phyloP scores from a whole-genome alignment of 805 yeast species.

The Clavispora vitiphila region DNA sequence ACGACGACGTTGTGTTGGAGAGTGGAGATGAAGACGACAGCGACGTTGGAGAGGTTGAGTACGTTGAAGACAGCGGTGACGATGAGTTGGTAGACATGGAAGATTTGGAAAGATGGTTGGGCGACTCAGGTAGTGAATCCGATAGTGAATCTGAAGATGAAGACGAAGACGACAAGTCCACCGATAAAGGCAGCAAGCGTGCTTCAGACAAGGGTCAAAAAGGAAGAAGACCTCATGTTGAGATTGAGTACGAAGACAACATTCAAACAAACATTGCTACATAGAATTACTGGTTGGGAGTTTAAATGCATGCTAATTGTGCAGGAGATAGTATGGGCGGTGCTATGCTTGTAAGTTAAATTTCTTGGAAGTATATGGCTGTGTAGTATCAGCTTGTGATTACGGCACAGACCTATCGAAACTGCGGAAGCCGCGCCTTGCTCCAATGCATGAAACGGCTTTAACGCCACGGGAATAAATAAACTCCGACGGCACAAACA shows the following conservation, averaged over 20 bases:
- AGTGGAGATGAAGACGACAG: slow-evolving; percentile 37
- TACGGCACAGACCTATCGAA: no score
- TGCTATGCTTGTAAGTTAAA: neutral
- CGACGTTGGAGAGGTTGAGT: slow-evolving; percentile 72
- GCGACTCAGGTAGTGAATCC: slow-evolving; percentile 19
- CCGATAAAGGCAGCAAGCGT: slow-evolving; percentile 23
- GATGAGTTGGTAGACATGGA: slow-evolving; percentile 90
- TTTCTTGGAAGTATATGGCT: no score
- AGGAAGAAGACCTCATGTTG: slow-evolving; percentile 66
- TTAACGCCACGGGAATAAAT: no score
- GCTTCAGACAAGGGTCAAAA: slow-evolving; percentile 24
- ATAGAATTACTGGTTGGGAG: slow-evolving; percentile 3
- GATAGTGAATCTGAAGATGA: slow-evolving; percentile 30
- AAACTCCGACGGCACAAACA: no score
- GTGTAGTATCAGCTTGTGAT: no score
- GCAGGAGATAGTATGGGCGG: neutral
- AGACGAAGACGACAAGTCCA: slow-evolving; percentile 29
- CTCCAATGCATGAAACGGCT: no score
- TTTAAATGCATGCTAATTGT: neutral
- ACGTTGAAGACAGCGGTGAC: slow-evolving; percentile 86
- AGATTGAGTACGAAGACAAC: slow-evolving; percentile 82
- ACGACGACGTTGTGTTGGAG: slow-evolving; percentile 46
- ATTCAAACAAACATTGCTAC: slow-evolving; percentile 33
- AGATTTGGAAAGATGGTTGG: slow-evolving; percentile 87
- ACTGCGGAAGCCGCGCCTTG: no score